Evolutionary conservation across 371 early-diverging fungal species (phyloP).

Genomic region (Globomyces sp.): DNA sequence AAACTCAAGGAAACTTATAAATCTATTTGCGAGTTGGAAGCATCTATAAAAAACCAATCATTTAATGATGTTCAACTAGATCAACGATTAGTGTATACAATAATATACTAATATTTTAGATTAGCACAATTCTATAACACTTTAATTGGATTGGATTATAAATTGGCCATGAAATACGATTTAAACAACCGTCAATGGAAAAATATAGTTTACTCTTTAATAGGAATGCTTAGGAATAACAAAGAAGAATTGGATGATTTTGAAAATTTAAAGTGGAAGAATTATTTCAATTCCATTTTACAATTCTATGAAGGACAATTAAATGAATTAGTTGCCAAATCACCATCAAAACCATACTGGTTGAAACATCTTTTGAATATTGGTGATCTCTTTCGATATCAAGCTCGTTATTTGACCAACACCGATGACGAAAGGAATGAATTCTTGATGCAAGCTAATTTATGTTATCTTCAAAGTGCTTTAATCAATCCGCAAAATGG

Average conservation of each 20-base stretch:
- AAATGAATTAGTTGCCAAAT: too few species aligned
- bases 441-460: neutral
- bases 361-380: too few species aligned
- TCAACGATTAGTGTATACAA: too few species aligned
- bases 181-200: constrained; percentile 8
- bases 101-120: too few species aligned
- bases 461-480: neutral
- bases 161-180: constrained; percentile 7
- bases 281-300: too few species aligned
- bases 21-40: too few species aligned
- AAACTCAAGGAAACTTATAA: too few species aligned
- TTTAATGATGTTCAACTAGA: too few species aligned
- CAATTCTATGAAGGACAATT: too few species aligned
- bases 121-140: too few species aligned
- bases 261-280: neutral
- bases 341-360: too few species aligned
- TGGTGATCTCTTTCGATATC: constrained; percentile 3
- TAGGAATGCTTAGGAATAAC: neutral
- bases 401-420: neutral
- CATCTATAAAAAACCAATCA: too few species aligned
- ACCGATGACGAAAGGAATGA: neutral
- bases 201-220: neutral
- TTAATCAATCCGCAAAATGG: neutral
- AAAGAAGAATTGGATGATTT: neutral
- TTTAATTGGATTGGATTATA: neutral